Percentiles rank a stretch among this genome's conserved stretches.
phyloP scores from a whole-genome alignment of 2,329 filamentous ascomycete species.

The Fusarium marasasianum region DNA sequence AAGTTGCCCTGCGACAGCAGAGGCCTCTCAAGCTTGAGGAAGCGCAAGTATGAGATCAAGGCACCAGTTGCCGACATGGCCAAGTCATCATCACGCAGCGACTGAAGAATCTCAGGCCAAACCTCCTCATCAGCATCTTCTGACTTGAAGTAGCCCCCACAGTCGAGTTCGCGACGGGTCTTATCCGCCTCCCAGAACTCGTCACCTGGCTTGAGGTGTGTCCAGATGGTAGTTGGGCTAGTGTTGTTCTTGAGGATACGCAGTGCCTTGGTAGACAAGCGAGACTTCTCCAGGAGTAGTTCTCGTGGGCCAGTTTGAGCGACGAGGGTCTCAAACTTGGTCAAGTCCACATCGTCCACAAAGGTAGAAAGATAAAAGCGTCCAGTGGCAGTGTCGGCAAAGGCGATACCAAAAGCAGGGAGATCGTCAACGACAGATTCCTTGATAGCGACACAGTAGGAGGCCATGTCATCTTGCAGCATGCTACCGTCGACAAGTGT shows the following conservation, averaged over 20 bases:
- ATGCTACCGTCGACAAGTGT: slow-evolving; percentile 96
- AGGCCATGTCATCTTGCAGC: slow-evolving; percentile 98
- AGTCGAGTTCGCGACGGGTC: slow-evolving; percentile 82
- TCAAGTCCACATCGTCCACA: slow-evolving; percentile 89
- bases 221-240: slow-evolving; percentile 92
- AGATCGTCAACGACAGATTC: slow-evolving; percentile 76
- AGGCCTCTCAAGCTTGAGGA: slow-evolving; percentile 88
- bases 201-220: slow-evolving; percentile 82
- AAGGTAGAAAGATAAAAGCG: slow-evolving; percentile 96
- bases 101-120: slow-evolving; percentile 80
- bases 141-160: slow-evolving; percentile 79
- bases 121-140: slow-evolving; percentile 64
- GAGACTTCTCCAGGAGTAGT: slow-evolving; percentile 87
- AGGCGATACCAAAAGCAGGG: slow-evolving; percentile 89
- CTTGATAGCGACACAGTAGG: slow-evolving; percentile 95
- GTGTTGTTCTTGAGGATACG: slow-evolving; percentile 98
- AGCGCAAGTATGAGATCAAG: slow-evolving; percentile 84
- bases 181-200: slow-evolving; percentile 93
- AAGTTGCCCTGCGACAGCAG: slow-evolving; percentile 92
- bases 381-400: slow-evolving; percentile 94
- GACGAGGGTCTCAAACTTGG: slow-evolving; percentile 96
- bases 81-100: slow-evolving; percentile 80
- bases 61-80: slow-evolving; percentile 93
- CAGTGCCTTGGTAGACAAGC: slow-evolving; percentile 85
- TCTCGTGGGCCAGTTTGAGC: slow-evolving; percentile 92